These are phyloP conservation scores for Camellia sinensis DNA, from an alignment of 148 eudicot species.

Conservation along the genomic window DNA sequence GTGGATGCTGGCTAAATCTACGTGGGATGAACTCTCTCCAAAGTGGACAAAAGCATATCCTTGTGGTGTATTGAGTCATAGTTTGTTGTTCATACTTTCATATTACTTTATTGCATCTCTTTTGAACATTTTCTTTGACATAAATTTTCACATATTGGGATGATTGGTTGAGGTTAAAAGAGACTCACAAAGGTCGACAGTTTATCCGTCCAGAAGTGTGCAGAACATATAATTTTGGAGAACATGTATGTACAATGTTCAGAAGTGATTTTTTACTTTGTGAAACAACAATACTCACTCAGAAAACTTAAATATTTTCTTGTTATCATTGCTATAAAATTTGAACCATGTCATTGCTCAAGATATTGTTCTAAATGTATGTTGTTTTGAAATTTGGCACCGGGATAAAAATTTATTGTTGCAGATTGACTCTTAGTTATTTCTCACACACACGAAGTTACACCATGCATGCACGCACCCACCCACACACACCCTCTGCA, in stretches of 20 bases:
- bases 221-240: slow-evolving; percentile 97
- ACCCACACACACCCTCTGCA: too few species aligned
- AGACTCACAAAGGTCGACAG: slow-evolving; percentile 86
- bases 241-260: slow-evolving; percentile 66
- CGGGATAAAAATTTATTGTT: too few species aligned
- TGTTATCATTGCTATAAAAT: neutral
- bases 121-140: slow-evolving; percentile 53
- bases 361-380: too few species aligned
- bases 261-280: neutral
- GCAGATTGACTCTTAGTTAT: too few species aligned
- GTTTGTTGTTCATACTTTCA: slow-evolving; percentile 6
- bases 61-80: slow-evolving; percentile 31
- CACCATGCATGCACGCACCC: too few species aligned
- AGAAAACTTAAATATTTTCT: neutral
- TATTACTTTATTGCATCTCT: slow-evolving; percentile 1
- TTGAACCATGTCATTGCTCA: too few species aligned
- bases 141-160: slow-evolving; percentile 84
- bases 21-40: slow-evolving; percentile 95
- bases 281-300: neutral
- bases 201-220: slow-evolving; percentile 97
- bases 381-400: too few species aligned
- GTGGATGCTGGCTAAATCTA: slow-evolving; percentile 86
- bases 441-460: too few species aligned
- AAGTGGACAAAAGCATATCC: slow-evolving; percentile 99
- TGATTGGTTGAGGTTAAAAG: slow-evolving; percentile 97